A percentile compares a stretch with the other conserved stretches of the same genome.
phyloP scores from a whole-genome alignment of 768 basidiomycete species.

The Rhodosporidiobolus odoratus region DNA sequence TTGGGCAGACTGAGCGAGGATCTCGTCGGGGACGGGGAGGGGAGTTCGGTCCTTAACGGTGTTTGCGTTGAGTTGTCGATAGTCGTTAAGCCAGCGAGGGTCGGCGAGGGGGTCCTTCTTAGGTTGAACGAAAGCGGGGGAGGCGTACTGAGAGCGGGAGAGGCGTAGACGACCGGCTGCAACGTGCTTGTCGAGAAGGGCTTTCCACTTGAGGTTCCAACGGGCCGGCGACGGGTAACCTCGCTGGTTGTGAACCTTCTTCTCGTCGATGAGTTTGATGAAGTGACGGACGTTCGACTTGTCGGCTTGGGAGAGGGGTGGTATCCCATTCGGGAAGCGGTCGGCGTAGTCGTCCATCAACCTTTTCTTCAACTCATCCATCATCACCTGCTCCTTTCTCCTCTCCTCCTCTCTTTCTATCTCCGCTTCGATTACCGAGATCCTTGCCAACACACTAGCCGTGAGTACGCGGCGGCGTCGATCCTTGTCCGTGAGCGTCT shows the following conservation, averaged over 20 bases:
- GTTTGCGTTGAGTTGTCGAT: slow-evolving; percentile 8
- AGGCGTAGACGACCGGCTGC: slow-evolving; percentile 9
- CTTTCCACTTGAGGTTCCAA: slow-evolving; percentile 6
- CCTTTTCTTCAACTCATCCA: neutral
- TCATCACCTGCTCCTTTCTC: neutral
- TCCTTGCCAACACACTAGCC: too few species aligned
- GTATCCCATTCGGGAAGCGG: slow-evolving; percentile 4
- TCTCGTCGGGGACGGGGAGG: slow-evolving; percentile 15
- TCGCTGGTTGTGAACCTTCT: slow-evolving; percentile 7
- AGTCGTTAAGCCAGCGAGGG: slow-evolving; percentile 21
- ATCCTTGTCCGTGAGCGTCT: too few species aligned
- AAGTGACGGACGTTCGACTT: neutral
- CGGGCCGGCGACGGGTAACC: neutral
- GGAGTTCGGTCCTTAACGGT: slow-evolving; percentile 19
- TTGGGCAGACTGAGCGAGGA: slow-evolving; percentile 1
- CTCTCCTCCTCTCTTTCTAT: neutral
- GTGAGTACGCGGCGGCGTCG: neutral
- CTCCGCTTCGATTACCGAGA: neutral
- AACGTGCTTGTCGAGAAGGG: slow-evolving; percentile 7
- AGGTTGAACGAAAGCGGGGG: slow-evolving; percentile 5
- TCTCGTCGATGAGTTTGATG: slow-evolving; percentile 5
- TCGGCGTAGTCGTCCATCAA: neutral
- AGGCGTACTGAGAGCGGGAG: slow-evolving; percentile 12
- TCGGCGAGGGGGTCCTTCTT: slow-evolving; percentile 14
- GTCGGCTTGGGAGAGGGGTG: neutral